These are phyloP conservation scores for Vaccinium myrtillus DNA, from an alignment of 148 eudicot genomes.

Conservation along the genomic window DNA sequence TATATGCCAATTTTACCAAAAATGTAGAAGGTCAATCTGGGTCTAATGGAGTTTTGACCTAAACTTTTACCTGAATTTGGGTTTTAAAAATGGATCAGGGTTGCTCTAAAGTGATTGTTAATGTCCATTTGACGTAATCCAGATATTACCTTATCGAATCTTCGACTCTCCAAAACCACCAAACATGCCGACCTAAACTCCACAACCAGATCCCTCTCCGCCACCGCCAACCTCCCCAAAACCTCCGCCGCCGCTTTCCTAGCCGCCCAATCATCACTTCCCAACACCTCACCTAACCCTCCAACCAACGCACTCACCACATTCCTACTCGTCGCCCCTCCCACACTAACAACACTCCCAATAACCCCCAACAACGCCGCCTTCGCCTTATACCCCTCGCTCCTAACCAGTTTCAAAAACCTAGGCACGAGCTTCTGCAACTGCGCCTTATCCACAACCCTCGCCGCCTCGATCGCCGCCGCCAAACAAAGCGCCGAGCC, in stretches of 20 bases:
- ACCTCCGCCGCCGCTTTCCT: conserved; percentile 87
- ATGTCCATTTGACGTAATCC: no score
- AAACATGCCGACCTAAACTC: conserved; percentile 59
- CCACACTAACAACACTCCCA: conserved; percentile 51
- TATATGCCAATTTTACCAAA: no score
- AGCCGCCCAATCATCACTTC: conserved; percentile 82
- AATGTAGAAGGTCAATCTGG: no score
- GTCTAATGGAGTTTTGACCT: no score
- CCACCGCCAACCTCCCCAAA: conserved; percentile 56
- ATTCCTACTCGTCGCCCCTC: conserved; percentile 42
- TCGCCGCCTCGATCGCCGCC: conserved; percentile 55
- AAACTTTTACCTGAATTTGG: no score
- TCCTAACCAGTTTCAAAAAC: conserved; percentile 57
- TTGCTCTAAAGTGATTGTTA: no score
- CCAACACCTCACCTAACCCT: conserved; percentile 55
- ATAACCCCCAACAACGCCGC: conserved; percentile 45
- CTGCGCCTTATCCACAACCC: conserved; percentile 37
- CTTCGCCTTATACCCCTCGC: conserved; percentile 69
- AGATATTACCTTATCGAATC: conserved; percentile 68
- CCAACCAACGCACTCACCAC: conserved; percentile 53
- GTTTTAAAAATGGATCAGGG: no score
- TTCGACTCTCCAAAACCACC: conserved; percentile 69
- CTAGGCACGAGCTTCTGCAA: conserved; percentile 32
- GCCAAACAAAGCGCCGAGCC: conserved; percentile 75
- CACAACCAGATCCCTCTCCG: conserved; percentile 45